Percentiles rank a stretch among this genome's conserved stretches.
These are phyloP conservation scores for Lophiostoma macrostomum DNA, from an alignment of 495 filamentous ascomycete genomes.

Conservation along the genomic window DNA sequence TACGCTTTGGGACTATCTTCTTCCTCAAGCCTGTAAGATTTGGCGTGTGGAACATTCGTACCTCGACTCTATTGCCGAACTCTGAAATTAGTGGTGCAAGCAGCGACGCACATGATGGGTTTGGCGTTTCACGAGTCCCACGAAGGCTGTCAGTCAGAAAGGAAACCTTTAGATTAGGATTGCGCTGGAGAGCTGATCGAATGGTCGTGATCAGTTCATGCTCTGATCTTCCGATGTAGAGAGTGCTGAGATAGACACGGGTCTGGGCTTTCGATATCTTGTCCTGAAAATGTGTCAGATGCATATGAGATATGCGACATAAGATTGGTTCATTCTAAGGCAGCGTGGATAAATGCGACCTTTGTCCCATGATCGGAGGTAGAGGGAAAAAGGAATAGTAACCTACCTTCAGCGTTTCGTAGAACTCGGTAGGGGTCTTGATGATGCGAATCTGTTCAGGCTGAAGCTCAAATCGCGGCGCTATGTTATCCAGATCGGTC, in stretches of 20 bases:
- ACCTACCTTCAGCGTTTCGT: conserved; percentile 77
- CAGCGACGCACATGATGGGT: conserved; percentile 86
- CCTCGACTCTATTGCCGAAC: conserved; percentile 87
- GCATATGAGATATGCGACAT: no score
- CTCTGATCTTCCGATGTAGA: conserved; percentile 95
- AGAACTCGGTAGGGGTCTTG: conserved; percentile 78
- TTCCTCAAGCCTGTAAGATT: conserved; percentile 88
- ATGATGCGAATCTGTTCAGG: conserved; percentile 80
- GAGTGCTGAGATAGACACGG: conserved; percentile 85
- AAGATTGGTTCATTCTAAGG: no score
- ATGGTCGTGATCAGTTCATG: conserved; percentile 81
- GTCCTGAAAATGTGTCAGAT: no score
- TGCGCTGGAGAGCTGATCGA: conserved; percentile 66
- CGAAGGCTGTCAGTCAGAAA: conserved; percentile 91
- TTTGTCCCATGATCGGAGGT: no score
- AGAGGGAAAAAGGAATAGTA: not conserved
- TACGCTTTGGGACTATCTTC: conserved; percentile 74
- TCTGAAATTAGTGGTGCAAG: conserved; percentile 75
- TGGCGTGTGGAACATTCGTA: conserved; percentile 97
- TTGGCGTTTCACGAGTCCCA: conserved; percentile 85
- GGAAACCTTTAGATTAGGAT: conserved; percentile 76
- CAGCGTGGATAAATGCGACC: no score
- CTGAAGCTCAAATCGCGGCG: conserved; percentile 80
- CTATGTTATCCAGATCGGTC: conserved; percentile 80
- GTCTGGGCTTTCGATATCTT: conserved; percentile 77